Base-by-base conservation (phyloP, 202 grass and related monocot species). In the Bolboschoenoplectus hybrid region DNA sequence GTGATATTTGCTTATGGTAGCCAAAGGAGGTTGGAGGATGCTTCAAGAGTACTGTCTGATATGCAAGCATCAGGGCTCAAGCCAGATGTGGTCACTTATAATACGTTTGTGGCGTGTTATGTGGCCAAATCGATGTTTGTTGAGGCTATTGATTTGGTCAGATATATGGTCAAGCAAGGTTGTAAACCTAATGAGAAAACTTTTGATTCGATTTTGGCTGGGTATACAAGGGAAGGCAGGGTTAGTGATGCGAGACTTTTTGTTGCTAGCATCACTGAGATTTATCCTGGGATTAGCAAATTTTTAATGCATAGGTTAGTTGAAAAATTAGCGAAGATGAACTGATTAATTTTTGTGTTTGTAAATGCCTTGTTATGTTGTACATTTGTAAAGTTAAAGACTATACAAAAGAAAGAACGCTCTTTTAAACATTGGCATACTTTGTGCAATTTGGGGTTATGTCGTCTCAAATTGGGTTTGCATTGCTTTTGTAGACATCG, bases 1-100 rank as follows among this genome's bases (percentile, higher is more conserved):
- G 81, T 93, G 47, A 97, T 97, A 81, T 97, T 93, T 86, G 91
- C 95, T 16, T 94, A 94, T 88, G 92, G 92, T 66, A 97, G 88
- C 67, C 85, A 91, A 80, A 88, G 92, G 40, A 67, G 63, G 35
- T 91, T 97, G 87, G 92, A 94, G 91, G 92, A 97, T 74, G 89
- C 89, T 32, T 91, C 92, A 58, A 97, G 94, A 79, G 85, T 97
- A 83, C 94, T 94, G 77, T 87, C 89, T 68, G 90, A 92, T 87
- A 87, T 94, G 90, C 89, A 91, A 85, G 35, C 38, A 84, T 94
- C 90, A 32, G 89, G 89, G 17, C 84, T 92, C 19, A 88, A 82
- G 81, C 90, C 94, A 75, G 89, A 97, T 88, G 85, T 91, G 74
- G 90, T 94, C 3, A 97, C 94, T 20, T 97, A 97, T 79, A 97